phyloP scores from a whole-genome alignment of 2,329 filamentous ascomycete genomes.

The Colletotrichum sp. region DNA sequence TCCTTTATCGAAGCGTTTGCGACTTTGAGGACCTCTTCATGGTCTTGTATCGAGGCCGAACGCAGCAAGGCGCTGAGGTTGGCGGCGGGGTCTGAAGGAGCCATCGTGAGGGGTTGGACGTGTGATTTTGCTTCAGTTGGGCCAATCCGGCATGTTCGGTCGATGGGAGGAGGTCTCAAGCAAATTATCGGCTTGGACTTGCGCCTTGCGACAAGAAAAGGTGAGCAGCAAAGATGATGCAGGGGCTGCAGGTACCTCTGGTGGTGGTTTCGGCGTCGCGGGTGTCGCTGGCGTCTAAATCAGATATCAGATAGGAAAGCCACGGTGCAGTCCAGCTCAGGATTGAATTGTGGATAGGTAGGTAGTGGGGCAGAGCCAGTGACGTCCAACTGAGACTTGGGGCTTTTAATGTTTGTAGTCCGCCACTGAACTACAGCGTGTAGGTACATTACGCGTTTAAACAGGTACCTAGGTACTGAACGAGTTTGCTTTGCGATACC shows the following conservation, averaged over 20 bases:
- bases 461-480: not conserved
- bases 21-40: conserved; percentile 72
- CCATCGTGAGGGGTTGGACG: conserved; percentile 29
- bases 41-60: conserved; percentile 66
- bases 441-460: not conserved
- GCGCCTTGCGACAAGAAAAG: not conserved
- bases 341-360: not conserved
- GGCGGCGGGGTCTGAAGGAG: conserved; percentile 49
- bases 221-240: not conserved
- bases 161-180: not conserved
- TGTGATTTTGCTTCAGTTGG: not conserved
- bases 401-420: not conserved
- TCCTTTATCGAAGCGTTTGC: conserved; percentile 66
- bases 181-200: not conserved
- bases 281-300: not conserved
- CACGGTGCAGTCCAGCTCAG: not conserved
- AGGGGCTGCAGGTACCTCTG: not conserved
- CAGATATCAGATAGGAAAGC: not conserved
- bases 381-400: not conserved
- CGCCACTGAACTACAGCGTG: not conserved
- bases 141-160: not conserved
- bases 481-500: not conserved
- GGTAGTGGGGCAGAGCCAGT: conserved; percentile 8
- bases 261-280: not conserved
- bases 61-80: conserved; percentile 60